Conservation (phyloP, 352 stramenopile species). For the Phytopythium kandeliae region DNA sequence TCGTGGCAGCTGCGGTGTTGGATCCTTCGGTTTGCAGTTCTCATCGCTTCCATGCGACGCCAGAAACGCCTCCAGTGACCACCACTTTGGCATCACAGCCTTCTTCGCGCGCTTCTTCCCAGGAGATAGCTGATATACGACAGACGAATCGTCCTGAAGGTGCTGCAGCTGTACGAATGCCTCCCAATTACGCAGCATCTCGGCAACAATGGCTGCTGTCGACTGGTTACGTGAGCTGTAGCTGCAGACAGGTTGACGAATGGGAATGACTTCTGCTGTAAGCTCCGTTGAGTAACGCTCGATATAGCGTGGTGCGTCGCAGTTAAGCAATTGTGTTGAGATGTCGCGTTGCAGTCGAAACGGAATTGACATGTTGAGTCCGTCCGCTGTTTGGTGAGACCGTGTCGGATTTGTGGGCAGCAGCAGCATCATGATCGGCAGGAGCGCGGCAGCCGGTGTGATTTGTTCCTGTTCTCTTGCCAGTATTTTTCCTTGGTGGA, state of each 20-base stretch:
- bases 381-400: not conserved
- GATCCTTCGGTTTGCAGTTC: not conserved
- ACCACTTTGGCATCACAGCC: not conserved
- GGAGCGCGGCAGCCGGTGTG: slow-evolving; percentile 12
- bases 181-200: slow-evolving; percentile 46
- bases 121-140: slow-evolving; percentile 20
- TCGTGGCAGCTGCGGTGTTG: slow-evolving; percentile 11
- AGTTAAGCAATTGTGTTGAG: not conserved
- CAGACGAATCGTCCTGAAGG: slow-evolving; percentile 26
- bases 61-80: not conserved
- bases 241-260: not conserved
- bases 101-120: slow-evolving; percentile 20
- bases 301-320: not conserved
- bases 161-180: slow-evolving; percentile 47
- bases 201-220: slow-evolving; percentile 11
- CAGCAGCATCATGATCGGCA: slow-evolving; percentile 23
- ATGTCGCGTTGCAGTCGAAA: not conserved
- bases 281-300: not conserved
- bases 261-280: not conserved
- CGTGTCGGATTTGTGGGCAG: not conserved
- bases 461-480: slow-evolving; percentile 12
- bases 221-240: not conserved
- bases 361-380: not conserved
- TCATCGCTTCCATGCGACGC: not conserved
- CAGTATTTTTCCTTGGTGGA: slow-evolving; percentile 25